A percentile compares a stretch with the other conserved stretches of the same genome.
phyloP scores from a whole-genome alignment of 2,329 filamentous ascomycete species.

The Pyricularia sp. region DNA sequence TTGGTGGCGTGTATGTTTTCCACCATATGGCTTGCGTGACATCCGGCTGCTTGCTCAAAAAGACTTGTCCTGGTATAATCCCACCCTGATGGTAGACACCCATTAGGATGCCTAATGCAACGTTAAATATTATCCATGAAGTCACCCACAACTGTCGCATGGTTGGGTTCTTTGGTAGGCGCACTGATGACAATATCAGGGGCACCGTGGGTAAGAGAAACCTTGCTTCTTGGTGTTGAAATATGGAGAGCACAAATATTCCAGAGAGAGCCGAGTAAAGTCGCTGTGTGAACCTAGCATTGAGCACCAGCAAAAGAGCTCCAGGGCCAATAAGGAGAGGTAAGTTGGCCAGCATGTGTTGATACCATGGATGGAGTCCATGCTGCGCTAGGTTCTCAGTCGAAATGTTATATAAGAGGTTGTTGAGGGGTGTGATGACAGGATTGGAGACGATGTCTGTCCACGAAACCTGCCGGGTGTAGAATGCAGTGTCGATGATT shows the following conservation, averaged over 20 bases:
- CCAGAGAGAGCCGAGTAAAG: slow-evolving; percentile 65
- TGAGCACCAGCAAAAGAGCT: slow-evolving; percentile 43
- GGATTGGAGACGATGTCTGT: slow-evolving; percentile 49
- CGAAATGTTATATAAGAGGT: slow-evolving; percentile 61
- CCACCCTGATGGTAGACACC: slow-evolving; percentile 74
- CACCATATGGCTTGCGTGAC: slow-evolving; percentile 65
- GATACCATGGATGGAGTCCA: slow-evolving; percentile 67
- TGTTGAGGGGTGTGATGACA: slow-evolving; percentile 65
- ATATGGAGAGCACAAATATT: slow-evolving; percentile 55
- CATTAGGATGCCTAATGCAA: slow-evolving; percentile 56
- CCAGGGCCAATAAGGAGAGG: slow-evolving; percentile 62
- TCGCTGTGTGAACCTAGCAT: slow-evolving; percentile 44
- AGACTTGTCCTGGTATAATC: slow-evolving; percentile 61
- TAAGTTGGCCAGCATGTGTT: slow-evolving; percentile 59
- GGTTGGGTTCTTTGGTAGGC: slow-evolving; percentile 43
- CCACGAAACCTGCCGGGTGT: slow-evolving; percentile 51
- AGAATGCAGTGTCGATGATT: slow-evolving; percentile 75
- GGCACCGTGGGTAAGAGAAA: slow-evolving; percentile 67
- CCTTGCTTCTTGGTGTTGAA: slow-evolving; percentile 69
- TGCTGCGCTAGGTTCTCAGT: slow-evolving; percentile 60
- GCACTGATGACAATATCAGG: slow-evolving; percentile 61
- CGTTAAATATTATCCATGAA: slow-evolving; percentile 58
- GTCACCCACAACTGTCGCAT: slow-evolving; percentile 41
- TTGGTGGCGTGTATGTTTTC: slow-evolving; percentile 75
- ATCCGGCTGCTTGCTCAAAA: slow-evolving; percentile 56